Evolutionary conservation across 2,329 filamentous ascomycete species (phyloP), one percentile per base, ranked within the genome.

Genomic region (Fusarium proliferatum): DNA sequence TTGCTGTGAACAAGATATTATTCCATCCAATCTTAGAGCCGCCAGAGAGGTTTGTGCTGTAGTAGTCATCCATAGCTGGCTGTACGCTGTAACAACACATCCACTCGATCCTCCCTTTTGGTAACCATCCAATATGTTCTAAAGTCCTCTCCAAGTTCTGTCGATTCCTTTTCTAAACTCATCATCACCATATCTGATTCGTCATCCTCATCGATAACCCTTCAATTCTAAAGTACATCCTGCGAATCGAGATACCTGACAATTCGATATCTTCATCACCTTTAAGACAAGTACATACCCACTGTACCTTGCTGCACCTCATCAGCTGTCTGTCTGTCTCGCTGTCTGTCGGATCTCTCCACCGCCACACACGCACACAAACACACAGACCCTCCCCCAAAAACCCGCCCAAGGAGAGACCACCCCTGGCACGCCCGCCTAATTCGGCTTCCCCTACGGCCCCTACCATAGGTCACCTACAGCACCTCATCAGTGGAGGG

Each of bases 311-410:
- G 52, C 65, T 69, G 59, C 41, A 69, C 36, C 49, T 69, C 60
- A 69, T 70, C 66, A 61, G 67, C 41, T 60, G 69, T 26, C 49
- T 49, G 28, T 49, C 46, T 49, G 46, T 48, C 45, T 48, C 26
- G 45, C 45, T 48, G 45, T 52, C n/a, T 38, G 33, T 66, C 48
- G 62, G 48, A 39, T 67, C 58, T 63, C 71, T 73, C 71, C 71
- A 73, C 70, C 71, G 70, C 71, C 71, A 73, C 70, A 70, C 66
- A 73, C 65, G 64, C 65, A 60, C 65, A 57, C 51, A 61, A 48
- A 69, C 67, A 69, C 71, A 71, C 70, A 72, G 70, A 73, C 70
- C 34, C 69, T 65, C 61, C 70, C 70, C 71, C 70, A 71, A 58
- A 69, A 64, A 63, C 61, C 61, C 61, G 39, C 67, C 23, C 61